phyloP scores from a whole-genome alignment of 2,329 filamentous ascomycete species.

The Venturia asperata region DNA sequence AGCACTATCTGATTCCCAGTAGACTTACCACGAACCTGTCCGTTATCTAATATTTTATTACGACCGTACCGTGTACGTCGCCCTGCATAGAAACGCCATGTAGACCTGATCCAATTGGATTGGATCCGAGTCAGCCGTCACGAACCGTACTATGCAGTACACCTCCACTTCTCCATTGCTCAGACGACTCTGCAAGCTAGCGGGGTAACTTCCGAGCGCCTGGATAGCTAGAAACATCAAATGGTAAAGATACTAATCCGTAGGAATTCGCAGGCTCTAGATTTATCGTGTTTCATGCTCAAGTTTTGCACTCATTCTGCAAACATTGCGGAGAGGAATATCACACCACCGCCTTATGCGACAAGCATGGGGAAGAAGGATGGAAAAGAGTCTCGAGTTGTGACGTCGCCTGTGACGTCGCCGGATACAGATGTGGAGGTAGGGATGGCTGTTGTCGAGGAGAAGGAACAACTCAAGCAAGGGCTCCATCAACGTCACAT shows the following conservation, averaged over 20 bases:
- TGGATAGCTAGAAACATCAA: neutral
- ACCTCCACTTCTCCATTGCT: neutral
- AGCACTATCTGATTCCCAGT: neutral
- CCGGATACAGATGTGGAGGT: neutral
- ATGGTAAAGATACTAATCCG: neutral
- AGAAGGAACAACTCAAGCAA: neutral
- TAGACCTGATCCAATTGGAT: neutral
- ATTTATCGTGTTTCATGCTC: neutral
- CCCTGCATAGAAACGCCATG: neutral
- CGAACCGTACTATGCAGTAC: neutral
- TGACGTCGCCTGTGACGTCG: neutral
- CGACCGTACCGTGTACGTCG: neutral
- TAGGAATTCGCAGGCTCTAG: neutral
- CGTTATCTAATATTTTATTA: neutral
- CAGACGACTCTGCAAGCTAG: neutral
- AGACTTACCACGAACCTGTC: neutral
- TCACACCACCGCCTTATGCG: neutral
- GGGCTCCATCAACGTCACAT: constrained; percentile 16
- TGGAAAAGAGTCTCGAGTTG: neutral
- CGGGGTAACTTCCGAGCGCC: neutral
- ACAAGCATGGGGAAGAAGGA: neutral
- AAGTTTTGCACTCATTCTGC: neutral
- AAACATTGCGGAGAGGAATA: neutral
- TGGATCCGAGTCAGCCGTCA: neutral
- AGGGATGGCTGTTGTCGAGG: neutral